These are phyloP conservation scores for Pseudozyma pruni DNA, from an alignment of 1,284 basidiomycete species.

Conservation along the genomic window DNA sequence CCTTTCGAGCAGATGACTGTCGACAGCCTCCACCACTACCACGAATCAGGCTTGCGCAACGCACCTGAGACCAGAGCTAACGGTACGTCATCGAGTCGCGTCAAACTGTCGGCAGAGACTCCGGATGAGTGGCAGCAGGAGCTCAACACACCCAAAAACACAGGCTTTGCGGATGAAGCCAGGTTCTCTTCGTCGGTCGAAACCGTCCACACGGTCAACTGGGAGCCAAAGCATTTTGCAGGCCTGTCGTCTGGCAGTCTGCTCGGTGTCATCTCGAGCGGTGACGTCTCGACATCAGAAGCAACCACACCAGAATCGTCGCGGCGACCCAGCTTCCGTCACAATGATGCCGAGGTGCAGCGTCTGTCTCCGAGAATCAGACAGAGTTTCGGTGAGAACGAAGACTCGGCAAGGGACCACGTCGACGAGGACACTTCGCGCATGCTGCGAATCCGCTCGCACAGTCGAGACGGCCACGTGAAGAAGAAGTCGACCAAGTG, in stretches of 20 bases:
- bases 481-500: slow-evolving; percentile 53
- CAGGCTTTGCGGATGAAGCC: slow-evolving; percentile 23
- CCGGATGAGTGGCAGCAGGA: slow-evolving; percentile 11
- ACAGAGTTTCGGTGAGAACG: slow-evolving; percentile 14
- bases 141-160: slow-evolving; percentile 28
- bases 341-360: slow-evolving; percentile 9
- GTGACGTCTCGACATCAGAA: slow-evolving; percentile 35
- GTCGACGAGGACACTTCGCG: slow-evolving; percentile 32
- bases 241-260: not conserved
- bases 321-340: slow-evolving; percentile 40
- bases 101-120: not conserved
- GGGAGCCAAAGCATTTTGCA: slow-evolving; percentile 20
- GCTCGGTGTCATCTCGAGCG: slow-evolving; percentile 27
- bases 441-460: slow-evolving; percentile 26
- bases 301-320: slow-evolving; percentile 44
- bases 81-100: not conserved
- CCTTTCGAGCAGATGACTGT: slow-evolving; percentile 26
- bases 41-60: slow-evolving; percentile 10
- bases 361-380: slow-evolving; percentile 16
- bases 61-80: slow-evolving; percentile 5
- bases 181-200: slow-evolving; percentile 46
- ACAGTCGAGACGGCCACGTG: slow-evolving; percentile 38
- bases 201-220: slow-evolving; percentile 30
- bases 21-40: slow-evolving; percentile 15
- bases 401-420: slow-evolving; percentile 7